Base-by-base conservation (phyloP, 2,329 filamentous ascomycete species). In the Exophiala alcalophila region DNA sequence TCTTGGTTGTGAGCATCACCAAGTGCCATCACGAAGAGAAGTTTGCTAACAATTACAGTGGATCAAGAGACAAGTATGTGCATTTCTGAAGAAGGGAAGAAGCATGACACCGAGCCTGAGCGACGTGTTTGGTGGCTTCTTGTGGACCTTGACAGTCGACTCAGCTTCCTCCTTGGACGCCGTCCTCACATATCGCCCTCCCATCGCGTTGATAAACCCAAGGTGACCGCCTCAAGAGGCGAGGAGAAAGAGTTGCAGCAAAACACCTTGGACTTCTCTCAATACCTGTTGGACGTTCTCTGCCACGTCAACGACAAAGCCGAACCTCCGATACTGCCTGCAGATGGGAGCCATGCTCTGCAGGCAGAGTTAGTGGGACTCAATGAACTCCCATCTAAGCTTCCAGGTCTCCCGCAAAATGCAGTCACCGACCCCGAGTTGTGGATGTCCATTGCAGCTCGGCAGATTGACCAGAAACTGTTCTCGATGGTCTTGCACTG, bases 51-150 rank as follows among this genome's bases (percentile, higher is more conserved):
- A n/a, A 27, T 14, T 21, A 7, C 15, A 51, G 49, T 51, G 44
- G 44, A 48, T 14, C 12, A 35, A 28, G 33, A 43, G 10, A 14
- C 19, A 5, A 23, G 18, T 19, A n/a, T 16, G 11, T 16, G 25
- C 10, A 6, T 29, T 27, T 28, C 29, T 15, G 18, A 18, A 12
- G 20, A 26, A 8, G 18, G 29, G 18, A 30, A 16, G 38, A 40
- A 18, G 11, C 30, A 10, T 40, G n/a, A n/a, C n/a, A n/a, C n/a
- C n/a, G n/a, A 50, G 26, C 20, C 41, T 28, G 18, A 44, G 11
- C 50, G 50, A 6, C 41, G 42, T 8, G 35, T 53, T 11, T 53
- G 47, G 40, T 50, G 50, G 50, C 44, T 48, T 3, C 30, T 53
- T 6, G 25, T 46, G 5, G 47, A 50, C 12, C 44, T 53, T 16